Percentiles rank a stretch among this genome's conserved stretches.
phyloP scores from a whole-genome alignment of 139 green algal species.

The Penium margaritaceum region DNA sequence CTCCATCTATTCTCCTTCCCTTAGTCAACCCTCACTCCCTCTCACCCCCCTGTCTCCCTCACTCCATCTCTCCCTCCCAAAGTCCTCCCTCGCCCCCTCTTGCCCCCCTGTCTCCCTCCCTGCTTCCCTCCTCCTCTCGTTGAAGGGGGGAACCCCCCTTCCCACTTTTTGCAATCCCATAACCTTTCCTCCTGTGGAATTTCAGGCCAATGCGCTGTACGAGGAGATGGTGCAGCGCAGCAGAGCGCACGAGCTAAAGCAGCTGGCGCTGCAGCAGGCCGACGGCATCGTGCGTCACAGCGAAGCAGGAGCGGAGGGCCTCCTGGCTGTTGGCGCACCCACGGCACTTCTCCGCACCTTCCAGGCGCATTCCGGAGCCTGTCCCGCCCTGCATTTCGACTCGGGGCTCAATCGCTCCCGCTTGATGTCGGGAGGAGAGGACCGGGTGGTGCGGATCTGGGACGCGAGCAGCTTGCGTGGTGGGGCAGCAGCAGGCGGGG shows the following conservation, averaged over 20 bases:
- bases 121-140: no score
- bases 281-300: slow-evolving; percentile 33
- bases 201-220: slow-evolving; percentile 40
- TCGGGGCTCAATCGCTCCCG: not conserved
- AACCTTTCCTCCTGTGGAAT: no score
- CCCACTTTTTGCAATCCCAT: no score
- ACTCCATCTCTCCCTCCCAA: no score
- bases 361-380: slow-evolving; percentile 22
- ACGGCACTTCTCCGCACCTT: not conserved
- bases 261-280: slow-evolving; percentile 24
- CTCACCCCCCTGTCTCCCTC: no score
- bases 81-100: no score
- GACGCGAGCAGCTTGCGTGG: no score
- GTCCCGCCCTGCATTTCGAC: slow-evolving; percentile 19
- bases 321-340: slow-evolving; percentile 4
- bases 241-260: slow-evolving; percentile 5
- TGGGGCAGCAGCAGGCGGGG: no score
- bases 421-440: slow-evolving; percentile 17
- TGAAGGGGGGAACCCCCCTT: no score
- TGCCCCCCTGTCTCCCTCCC: no score
- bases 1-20: no score
- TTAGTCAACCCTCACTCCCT: no score
- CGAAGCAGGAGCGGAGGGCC: slow-evolving; percentile 13
- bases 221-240: slow-evolving; percentile 37
- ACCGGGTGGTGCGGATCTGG: slow-evolving; percentile 26